Conservation (phyloP, 2,329 filamentous ascomycete species). For the Lojkania enalia region DNA sequence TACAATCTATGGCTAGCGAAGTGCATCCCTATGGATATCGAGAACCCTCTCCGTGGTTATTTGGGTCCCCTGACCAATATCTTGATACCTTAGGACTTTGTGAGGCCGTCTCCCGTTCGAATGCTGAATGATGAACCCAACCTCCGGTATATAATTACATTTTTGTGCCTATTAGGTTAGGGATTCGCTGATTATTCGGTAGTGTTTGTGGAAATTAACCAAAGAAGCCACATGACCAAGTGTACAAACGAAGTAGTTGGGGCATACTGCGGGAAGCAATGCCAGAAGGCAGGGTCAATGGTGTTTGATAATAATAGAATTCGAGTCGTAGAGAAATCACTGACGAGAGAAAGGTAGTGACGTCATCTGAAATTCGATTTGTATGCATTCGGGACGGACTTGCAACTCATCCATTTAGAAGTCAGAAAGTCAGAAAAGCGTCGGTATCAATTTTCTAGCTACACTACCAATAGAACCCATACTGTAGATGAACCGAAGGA, state of each 20-base stretch:
- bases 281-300: too few relatives aligned
- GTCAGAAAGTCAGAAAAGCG: too few relatives aligned
- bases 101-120: constrained; percentile 21
- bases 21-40: constrained; percentile 16
- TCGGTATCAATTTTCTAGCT: too few relatives aligned
- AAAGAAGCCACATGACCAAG: constrained; percentile 57
- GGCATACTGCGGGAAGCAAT: too few relatives aligned
- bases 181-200: constrained; percentile 54
- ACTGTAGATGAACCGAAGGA: too few relatives aligned
- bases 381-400: too few relatives aligned
- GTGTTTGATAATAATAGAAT: too few relatives aligned
- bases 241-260: constrained; percentile 65
- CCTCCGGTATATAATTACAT: constrained; percentile 48
- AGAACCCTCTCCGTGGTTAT: constrained; percentile 41
- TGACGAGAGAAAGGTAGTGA: too few relatives aligned
- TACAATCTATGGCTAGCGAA: constrained; percentile 46
- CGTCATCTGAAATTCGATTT: too few relatives aligned
- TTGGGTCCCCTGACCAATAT: constrained; percentile 40
- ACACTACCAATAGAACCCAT: too few relatives aligned
- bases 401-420: too few relatives aligned
- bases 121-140: constrained; percentile 53
- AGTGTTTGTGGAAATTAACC: constrained; percentile 41
- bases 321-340: too few relatives aligned
- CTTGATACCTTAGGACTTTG: constrained; percentile 42
- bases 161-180: constrained; percentile 53